Conservation (phyloP, 106 monocot genomes). For the Apostasia shenzhenica region DNA sequence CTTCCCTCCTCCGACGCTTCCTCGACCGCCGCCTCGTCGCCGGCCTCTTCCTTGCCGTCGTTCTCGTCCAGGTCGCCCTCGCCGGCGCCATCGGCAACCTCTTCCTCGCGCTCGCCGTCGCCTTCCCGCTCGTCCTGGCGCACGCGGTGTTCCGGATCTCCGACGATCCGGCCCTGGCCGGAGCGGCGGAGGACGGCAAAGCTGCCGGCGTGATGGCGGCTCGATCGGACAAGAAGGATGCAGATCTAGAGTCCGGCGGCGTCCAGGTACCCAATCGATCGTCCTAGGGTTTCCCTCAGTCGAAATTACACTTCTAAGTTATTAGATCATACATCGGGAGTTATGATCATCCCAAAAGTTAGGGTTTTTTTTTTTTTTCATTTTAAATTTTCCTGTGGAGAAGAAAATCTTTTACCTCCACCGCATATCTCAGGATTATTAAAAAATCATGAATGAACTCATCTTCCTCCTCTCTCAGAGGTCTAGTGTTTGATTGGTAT, state of each 20-base stretch:
- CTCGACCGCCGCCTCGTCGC: conserved; percentile 24
- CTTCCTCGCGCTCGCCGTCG: conserved; percentile 13
- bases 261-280: conserved; percentile 2
- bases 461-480: too few relatives aligned
- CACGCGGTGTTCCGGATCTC: conserved; percentile 31
- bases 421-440: too few relatives aligned
- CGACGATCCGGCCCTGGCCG: conserved; percentile 10
- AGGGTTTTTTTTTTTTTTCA: too few relatives aligned
- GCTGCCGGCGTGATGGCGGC: conserved; percentile 18
- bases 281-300: conserved; percentile 7
- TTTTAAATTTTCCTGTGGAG: too few relatives aligned
- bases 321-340: too few relatives aligned
- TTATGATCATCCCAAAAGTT: too few relatives aligned
- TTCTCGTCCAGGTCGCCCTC: conserved; percentile 21
- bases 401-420: too few relatives aligned
- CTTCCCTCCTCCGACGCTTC: conserved; percentile 16
- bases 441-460: too few relatives aligned
- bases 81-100: conserved; percentile 24
- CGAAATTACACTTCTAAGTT: background rate
- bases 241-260: conserved; percentile 5
- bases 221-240: conserved; percentile 27
- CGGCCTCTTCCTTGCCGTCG: conserved; percentile 12
- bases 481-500: too few relatives aligned
- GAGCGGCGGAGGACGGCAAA: conserved; percentile 8
- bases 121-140: conserved; percentile 15